phyloP scores from a whole-genome alignment of 139 green algal species.

The Eudorina sp. region DNA sequence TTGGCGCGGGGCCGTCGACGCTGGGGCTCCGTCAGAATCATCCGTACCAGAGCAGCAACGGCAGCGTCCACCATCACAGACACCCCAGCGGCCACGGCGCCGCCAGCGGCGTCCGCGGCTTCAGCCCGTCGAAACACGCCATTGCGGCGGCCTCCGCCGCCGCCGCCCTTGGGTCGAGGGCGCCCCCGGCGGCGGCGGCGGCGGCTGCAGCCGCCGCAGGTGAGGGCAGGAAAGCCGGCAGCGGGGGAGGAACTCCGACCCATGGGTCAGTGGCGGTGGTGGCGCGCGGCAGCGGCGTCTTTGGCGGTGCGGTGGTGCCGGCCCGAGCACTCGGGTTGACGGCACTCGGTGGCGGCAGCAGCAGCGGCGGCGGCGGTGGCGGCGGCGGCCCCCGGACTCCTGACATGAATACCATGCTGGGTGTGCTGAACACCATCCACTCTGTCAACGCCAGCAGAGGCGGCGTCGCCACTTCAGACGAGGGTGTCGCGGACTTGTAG shows the following conservation, averaged over 20 bases:
- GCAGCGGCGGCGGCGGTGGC: neutral
- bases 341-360: neutral
- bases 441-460: conserved; percentile 15
- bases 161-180: neutral
- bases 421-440: conserved; percentile 44
- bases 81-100: neutral
- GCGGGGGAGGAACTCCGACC: too few species aligned
- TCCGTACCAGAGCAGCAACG: neutral
- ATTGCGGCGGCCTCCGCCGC: neutral
- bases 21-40: neutral
- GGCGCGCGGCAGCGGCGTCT: neutral
- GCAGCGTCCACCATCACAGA: neutral
- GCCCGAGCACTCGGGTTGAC: neutral
- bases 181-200: neutral
- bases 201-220: neutral
- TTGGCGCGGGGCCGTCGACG: neutral
- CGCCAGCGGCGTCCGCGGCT: neutral
- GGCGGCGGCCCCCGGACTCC: neutral
- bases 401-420: neutral
- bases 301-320: neutral
- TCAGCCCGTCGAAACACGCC: neutral
- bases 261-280: too few species aligned
- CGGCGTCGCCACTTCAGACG: neutral
- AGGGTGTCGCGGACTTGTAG: conserved; percentile 27
- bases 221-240: neutral